Percentiles rank a stretch among this genome's conserved stretches.
Evolutionary conservation across 1,284 basidiomycete genomes (phyloP).

Genomic region (Cryptococcus jaspeensis): DNA sequence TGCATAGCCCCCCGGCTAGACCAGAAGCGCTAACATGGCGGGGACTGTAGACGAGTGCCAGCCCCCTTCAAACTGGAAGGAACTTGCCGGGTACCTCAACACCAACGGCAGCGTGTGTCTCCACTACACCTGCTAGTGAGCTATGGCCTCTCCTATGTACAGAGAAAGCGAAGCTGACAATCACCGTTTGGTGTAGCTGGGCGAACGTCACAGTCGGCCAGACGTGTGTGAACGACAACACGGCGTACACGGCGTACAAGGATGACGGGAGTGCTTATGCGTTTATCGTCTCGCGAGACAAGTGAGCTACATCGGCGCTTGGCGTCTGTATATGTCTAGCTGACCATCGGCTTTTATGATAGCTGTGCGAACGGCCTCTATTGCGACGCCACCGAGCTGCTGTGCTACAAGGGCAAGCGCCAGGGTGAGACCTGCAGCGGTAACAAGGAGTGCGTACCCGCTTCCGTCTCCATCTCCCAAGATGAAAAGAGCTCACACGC

Average conservation of each 20-base stretch:
- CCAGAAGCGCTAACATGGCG: background rate
- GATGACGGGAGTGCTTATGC: conserved; percentile 58
- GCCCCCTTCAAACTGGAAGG: conserved; percentile 62
- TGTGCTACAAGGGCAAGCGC: conserved; percentile 63
- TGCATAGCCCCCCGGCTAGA: background rate
- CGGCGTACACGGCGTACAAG: conserved; percentile 66
- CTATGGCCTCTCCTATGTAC: conserved; percentile 12
- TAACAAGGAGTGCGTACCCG: conserved; percentile 78
- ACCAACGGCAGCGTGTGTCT: conserved; percentile 78
- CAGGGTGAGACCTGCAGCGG: conserved; percentile 64
- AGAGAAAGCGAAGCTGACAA: background rate
- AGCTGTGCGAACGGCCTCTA: conserved; percentile 60
- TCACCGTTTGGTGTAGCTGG: conserved; percentile 56
- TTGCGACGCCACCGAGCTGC: conserved; percentile 63
- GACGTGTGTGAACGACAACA: conserved; percentile 72
- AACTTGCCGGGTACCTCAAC: conserved; percentile 69
- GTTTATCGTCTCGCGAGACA: conserved; percentile 73
- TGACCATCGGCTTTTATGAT: background rate
- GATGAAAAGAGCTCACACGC: conserved; percentile 2
- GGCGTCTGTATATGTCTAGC: background rate
- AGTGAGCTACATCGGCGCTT: conserved; percentile 39
- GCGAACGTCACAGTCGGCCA: conserved; percentile 67
- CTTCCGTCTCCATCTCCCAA: background rate
- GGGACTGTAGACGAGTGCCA: conserved; percentile 66
- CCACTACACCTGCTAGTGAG: conserved; percentile 74